Base-by-base conservation (phyloP, 2,329 filamentous ascomycete species). In the Coniochaeta ligniaria region DNA sequence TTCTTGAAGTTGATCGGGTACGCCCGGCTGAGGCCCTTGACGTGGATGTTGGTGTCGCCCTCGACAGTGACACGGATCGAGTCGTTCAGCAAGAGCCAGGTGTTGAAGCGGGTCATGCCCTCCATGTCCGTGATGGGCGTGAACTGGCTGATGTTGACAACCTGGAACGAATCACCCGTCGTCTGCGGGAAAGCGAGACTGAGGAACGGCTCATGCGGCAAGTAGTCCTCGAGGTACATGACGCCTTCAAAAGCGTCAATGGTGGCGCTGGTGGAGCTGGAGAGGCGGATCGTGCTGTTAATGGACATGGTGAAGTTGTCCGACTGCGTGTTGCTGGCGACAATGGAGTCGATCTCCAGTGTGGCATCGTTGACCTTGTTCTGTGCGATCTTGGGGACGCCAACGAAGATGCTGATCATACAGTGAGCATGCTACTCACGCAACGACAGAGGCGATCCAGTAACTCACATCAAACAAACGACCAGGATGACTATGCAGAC, bases 401-500 rank as follows among this genome's bases (percentile, higher is more conserved):
- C 80, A 55, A 85, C 81, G 59, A 84, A 78, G 68, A 86, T 77
- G 66, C 83, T 86, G 63, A 17, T 31, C 41, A 36, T n/a, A 43
- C n/a, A 22, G 60, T 67, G 17, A 67, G 63, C 8, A 58, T 28
- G 36, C 28, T 26, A 33, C 12, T 35, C 12, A 22, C 50, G 31
- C 43, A 2, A 43, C n/a, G 38, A 16, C 3, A 22, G n/a, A n/a
- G n/a, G n/a, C n/a, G n/a, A n/a, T n/a, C n/a, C n/a, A n/a, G n/a
- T n/a, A n/a, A 80, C 84, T 81, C 76, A 88, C 85, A 88, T 71
- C 43, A 86, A 74, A 43, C 83, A 76, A 20, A 89, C 79, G 41
- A 85, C 74, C 16, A 89, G 71, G 36, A 85, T 76, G 50, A 81
- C 70, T 52, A 85, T 71, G 62, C 78, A 65, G 60, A 80, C 68